Percentiles rank a stretch among this genome's conserved stretches.
These are phyloP conservation scores for Echinosophora koreensis DNA, from an alignment of 306 rosid species.

Conservation along the genomic window DNA sequence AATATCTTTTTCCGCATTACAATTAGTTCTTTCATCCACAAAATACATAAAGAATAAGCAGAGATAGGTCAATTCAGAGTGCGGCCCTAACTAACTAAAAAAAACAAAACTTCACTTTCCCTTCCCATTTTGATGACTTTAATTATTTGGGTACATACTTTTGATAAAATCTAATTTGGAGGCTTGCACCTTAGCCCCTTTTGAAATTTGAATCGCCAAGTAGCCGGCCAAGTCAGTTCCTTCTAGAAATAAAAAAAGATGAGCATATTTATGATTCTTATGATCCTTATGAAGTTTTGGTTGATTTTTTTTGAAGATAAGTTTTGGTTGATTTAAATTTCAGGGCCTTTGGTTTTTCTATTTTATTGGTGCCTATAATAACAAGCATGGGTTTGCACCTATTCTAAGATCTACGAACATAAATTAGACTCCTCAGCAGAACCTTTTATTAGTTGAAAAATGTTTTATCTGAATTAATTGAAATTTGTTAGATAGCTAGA, in stretches of 20 bases:
- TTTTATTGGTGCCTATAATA: no score
- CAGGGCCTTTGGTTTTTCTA: not conserved
- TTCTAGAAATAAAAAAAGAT: slow-evolving; percentile 21
- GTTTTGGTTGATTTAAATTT: not conserved
- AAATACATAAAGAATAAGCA: slow-evolving; percentile 26
- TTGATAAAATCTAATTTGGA: slow-evolving; percentile 34
- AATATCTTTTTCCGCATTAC: slow-evolving; percentile 26
- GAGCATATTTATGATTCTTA: not conserved
- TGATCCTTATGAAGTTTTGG: not conserved
- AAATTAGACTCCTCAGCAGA: no score
- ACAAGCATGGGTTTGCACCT: no score
- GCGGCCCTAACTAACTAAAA: slow-evolving; percentile 39
- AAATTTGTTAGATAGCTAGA: no score
- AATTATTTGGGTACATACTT: slow-evolving; percentile 15
- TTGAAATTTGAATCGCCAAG: slow-evolving; percentile 44
- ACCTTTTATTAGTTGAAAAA: no score
- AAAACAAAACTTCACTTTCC: slow-evolving; percentile 52
- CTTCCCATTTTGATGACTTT: slow-evolving; percentile 40
- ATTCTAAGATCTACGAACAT: no score
- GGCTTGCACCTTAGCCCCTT: slow-evolving; percentile 18
- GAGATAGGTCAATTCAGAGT: not conserved
- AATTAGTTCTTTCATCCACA: slow-evolving; percentile 25
- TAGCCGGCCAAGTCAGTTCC: slow-evolving; percentile 43
- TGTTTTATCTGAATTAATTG: no score
- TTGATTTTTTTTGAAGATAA: no score